Evolutionary conservation across 495 filamentous ascomycete species (phyloP).

Genomic region (Oidiodendron maius): DNA sequence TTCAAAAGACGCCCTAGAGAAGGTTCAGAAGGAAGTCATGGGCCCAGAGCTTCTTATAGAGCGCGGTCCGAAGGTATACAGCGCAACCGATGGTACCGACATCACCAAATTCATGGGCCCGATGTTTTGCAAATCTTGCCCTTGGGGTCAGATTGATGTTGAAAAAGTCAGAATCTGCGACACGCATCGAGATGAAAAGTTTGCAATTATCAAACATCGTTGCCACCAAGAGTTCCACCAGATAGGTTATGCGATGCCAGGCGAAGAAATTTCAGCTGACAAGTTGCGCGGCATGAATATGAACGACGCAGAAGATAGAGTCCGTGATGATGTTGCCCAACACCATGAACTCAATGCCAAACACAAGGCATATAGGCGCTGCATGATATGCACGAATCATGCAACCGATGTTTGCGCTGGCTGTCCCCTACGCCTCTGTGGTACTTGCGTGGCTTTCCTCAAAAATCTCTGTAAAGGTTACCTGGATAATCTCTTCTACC

Average conservation of each 20-base stretch:
- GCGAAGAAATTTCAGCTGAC: background rate
- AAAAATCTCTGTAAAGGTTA: background rate
- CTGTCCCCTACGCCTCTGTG: constrained; percentile 3
- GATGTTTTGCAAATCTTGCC: background rate
- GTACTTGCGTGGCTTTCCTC: background rate
- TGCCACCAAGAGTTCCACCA: background rate
- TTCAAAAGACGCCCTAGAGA: background rate
- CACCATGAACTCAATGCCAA: background rate
- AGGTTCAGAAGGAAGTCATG: background rate
- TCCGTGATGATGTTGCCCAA: background rate
- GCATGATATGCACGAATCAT: constrained; percentile 1
- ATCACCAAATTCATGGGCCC: background rate
- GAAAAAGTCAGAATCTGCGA: constrained; percentile 2
- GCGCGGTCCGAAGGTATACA: background rate
- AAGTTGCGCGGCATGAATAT: background rate
- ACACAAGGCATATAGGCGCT: background rate
- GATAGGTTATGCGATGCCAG: background rate
- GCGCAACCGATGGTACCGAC: constrained; percentile 1
- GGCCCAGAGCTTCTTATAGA: too few relatives aligned
- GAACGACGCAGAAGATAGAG: background rate
- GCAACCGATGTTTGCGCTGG: background rate
- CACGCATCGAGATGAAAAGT: background rate
- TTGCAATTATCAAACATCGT: constrained; percentile 4
- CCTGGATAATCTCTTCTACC: constrained; percentile 7
- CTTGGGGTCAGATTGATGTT: background rate